Conservation (phyloP, 495 filamentous ascomycete species). For the Filosporella fistucella region DNA sequence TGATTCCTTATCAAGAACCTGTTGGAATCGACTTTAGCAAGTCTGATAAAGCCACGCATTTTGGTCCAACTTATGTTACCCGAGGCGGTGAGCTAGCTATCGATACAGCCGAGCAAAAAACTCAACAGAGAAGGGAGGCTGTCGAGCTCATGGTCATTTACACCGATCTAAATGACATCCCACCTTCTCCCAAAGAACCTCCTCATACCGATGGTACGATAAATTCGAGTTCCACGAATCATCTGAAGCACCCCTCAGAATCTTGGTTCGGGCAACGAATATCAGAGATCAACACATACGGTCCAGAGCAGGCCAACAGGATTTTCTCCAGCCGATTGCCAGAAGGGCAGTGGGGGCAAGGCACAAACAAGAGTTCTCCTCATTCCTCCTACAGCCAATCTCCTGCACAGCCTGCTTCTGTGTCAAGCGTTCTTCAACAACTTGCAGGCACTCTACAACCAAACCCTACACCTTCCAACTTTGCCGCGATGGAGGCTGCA, state of each 20-base stretch:
- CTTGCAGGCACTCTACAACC: slow-evolving; percentile 1
- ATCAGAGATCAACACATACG: slow-evolving; percentile 17
- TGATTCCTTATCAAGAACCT: slow-evolving; percentile 32
- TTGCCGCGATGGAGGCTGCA: slow-evolving; percentile 1
- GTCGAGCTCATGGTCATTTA: slow-evolving; percentile 85
- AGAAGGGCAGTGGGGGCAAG: not conserved
- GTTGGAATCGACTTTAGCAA: slow-evolving; percentile 49
- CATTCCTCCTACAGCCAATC: not conserved
- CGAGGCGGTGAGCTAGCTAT: slow-evolving; percentile 58
- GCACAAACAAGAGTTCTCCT: not conserved
- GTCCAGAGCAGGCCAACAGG: slow-evolving; percentile 12
- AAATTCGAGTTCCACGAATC: not conserved
- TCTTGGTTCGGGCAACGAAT: slow-evolving; percentile 21
- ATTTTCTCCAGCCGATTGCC: slow-evolving; percentile 2
- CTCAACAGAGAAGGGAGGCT: slow-evolving; percentile 66
- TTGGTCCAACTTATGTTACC: slow-evolving; percentile 32
- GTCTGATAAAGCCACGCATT: slow-evolving; percentile 33
- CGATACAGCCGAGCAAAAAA: slow-evolving; percentile 58
- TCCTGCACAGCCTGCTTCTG: not conserved
- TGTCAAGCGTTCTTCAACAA: slow-evolving; percentile 13
- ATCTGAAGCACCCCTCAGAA: slow-evolving; percentile 11
- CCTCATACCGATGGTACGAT: slow-evolving; percentile 24
- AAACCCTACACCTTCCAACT: not conserved
- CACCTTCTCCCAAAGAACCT: slow-evolving; percentile 72
- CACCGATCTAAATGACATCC: slow-evolving; percentile 67